phyloP scores from a whole-genome alignment of 2,329 filamentous ascomycete genomes.

The Arthrocladium fulminans region DNA sequence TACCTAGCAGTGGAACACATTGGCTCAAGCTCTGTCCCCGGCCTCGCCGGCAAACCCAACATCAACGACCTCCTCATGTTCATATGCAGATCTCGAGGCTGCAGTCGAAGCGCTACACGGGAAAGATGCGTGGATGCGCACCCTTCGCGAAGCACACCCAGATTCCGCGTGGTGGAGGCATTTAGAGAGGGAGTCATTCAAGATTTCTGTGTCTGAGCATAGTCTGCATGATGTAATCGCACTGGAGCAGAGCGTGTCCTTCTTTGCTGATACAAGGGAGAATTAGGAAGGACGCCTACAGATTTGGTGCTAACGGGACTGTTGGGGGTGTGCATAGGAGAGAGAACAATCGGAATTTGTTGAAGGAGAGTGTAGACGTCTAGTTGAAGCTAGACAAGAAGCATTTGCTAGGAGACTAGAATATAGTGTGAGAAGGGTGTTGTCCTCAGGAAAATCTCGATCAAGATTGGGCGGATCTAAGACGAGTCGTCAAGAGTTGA shows the following conservation, averaged over 20 bases:
- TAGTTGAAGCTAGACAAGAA: conserved; percentile 20
- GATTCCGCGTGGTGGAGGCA: conserved; percentile 20
- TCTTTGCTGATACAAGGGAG: conserved; percentile 12
- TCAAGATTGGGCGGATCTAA: conserved; percentile 14
- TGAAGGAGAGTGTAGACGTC: conserved; percentile 17
- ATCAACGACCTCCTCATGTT: conserved; percentile 22
- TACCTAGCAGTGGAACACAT: conserved; percentile 20
- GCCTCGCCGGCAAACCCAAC: conserved; percentile 19
- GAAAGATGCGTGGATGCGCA: conserved; percentile 49
- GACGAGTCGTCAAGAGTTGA: too few relatives aligned
- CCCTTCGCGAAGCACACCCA: conserved; percentile 20
- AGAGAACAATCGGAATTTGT: conserved; percentile 13
- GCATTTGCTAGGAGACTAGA: conserved; percentile 16
- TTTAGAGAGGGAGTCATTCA: conserved; percentile 20
- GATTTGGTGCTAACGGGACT: conserved; percentile 16
- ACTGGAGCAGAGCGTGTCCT: conserved; percentile 19
- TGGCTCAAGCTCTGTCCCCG: conserved; percentile 19
- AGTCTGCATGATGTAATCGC: not conserved
- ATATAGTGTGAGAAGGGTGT: conserved; percentile 16
- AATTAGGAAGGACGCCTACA: conserved; percentile 15
- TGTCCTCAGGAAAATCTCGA: conserved; percentile 15
- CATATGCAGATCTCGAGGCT: conserved; percentile 7
- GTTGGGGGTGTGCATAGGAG: conserved; percentile 15
- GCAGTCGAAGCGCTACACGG: conserved; percentile 17
- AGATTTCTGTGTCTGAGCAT: conserved; percentile 10